phyloP scores from a whole-genome alignment of 78 protist genomes.

The Monocercomonoides exilis region DNA sequence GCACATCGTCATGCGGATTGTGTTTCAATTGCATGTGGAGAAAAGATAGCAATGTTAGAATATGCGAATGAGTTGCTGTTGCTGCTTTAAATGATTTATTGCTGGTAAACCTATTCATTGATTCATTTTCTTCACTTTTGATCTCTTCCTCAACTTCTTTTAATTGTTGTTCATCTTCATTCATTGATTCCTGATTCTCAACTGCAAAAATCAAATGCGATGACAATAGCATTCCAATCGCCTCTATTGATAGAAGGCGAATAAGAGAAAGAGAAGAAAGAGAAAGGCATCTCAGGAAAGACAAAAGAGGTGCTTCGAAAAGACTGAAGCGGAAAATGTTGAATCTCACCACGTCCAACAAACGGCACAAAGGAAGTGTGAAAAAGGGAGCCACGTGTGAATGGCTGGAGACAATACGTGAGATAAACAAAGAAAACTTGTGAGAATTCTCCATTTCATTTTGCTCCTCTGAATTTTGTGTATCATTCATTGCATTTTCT shows the following conservation, averaged over 20 bases:
- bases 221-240: not conserved
- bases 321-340: not conserved
- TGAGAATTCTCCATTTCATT: too few species aligned
- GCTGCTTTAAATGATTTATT: not conserved
- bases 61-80: not conserved
- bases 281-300: not conserved
- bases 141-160: too few species aligned
- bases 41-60: not conserved
- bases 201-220: not conserved
- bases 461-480: too few species aligned
- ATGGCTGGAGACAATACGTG: too few species aligned
- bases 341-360: not conserved
- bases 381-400: too few species aligned
- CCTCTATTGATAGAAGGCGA: not conserved
- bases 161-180: too few species aligned
- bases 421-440: too few species aligned
- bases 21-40: not conserved
- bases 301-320: not conserved
- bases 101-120: too few species aligned
- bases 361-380: too few species aligned
- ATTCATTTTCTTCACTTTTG: too few species aligned
- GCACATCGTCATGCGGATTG: not conserved
- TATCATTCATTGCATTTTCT: too few species aligned
- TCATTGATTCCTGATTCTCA: too few species aligned
- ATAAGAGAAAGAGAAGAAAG: not conserved